These are phyloP conservation scores for Mycena floridula DNA, from an alignment of 768 basidiomycete species.

Conservation along the genomic window DNA sequence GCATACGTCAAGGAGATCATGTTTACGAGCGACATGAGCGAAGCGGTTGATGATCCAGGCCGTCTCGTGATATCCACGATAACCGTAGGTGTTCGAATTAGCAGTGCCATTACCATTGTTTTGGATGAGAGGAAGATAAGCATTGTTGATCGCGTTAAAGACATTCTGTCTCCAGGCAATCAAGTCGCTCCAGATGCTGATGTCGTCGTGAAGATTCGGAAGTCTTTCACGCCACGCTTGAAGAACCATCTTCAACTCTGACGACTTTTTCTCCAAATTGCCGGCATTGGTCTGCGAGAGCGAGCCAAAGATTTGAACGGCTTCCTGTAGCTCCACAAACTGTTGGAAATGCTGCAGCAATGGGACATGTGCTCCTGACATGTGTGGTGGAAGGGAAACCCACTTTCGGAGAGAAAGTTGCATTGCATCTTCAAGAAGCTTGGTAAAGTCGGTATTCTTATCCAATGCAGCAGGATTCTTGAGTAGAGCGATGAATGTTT, in stretches of 20 bases:
- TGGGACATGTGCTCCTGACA: slow-evolving; percentile 91
- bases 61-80: slow-evolving; percentile 96
- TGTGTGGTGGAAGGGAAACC: slow-evolving; percentile 78
- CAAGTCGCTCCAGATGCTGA: slow-evolving; percentile 98
- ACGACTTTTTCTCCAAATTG: slow-evolving; percentile 92
- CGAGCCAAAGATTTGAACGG: slow-evolving; percentile 89
- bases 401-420: slow-evolving; percentile 96
- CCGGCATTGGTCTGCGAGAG: slow-evolving; percentile 78
- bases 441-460: slow-evolving; percentile 84
- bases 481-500: slow-evolving; percentile 86
- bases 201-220: slow-evolving; percentile 94
- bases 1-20: slow-evolving; percentile 94
- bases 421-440: slow-evolving; percentile 90
- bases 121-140: slow-evolving; percentile 87
- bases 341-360: slow-evolving; percentile 97
- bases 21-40: slow-evolving; percentile 96
- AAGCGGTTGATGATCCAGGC: slow-evolving; percentile 99
- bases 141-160: slow-evolving; percentile 93
- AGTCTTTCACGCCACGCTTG: slow-evolving; percentile 96
- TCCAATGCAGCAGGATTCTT: slow-evolving; percentile 78
- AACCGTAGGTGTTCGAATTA: slow-evolving; percentile 79
- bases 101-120: slow-evolving; percentile 28
- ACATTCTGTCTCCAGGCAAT: slow-evolving; percentile 99
- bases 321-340: slow-evolving; percentile 95
- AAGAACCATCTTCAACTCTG: slow-evolving; percentile 92